Evolutionary conservation across 805 yeast species (phyloP), one percentile per base, ranked within the genome.

Genomic region (Lachancea cidri): DNA sequence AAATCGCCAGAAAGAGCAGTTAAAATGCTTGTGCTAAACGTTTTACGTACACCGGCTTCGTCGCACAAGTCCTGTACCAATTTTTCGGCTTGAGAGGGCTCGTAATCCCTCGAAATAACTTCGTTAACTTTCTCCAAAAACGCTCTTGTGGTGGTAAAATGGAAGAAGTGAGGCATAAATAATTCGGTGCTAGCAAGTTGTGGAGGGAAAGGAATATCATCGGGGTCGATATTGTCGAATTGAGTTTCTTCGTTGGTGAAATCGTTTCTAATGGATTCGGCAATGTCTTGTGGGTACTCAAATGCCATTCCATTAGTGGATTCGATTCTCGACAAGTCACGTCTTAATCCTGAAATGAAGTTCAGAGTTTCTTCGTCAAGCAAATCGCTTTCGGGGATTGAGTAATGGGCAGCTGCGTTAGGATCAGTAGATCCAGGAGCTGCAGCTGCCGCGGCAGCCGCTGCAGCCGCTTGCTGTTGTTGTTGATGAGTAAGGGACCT

Each of bases 1-100:
- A 69, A 52, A 48, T 70, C 74, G 54, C 75, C 75, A 36, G 73
- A 67, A 20, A 70, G 60, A 8, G 66, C 62, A 0, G 73, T 68
- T 34, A 70, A 54, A 17, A 71, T 66, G 39, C 63, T 63, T 2
- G 70, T 65, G 43, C 72, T 71, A 43, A 70, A 71, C 17, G 62
- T 62, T 39, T 60, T 66, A 32, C 70, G 60, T 8, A 71, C 62
- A 38, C 75, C 75, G 4, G 66, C 60, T 39, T 69, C 74, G 15
- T 58, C 63, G 39, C 62, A 61, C n/a, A 70, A 43, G 14, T 66
- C 66, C 31, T 65, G 62, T 5, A 70, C 68, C 37, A 70, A 55
- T 40, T 62, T 61, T 37, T 69, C 74, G 11, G 74, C 73, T 46
- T 69, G 72, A 4, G 67, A 62, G 14, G 67, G 61, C 20, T 63